These are phyloP conservation scores for Pneumocystis jirovecii DNA, from an alignment of 1,139 yeast genomes.

Conservation along the genomic window DNA sequence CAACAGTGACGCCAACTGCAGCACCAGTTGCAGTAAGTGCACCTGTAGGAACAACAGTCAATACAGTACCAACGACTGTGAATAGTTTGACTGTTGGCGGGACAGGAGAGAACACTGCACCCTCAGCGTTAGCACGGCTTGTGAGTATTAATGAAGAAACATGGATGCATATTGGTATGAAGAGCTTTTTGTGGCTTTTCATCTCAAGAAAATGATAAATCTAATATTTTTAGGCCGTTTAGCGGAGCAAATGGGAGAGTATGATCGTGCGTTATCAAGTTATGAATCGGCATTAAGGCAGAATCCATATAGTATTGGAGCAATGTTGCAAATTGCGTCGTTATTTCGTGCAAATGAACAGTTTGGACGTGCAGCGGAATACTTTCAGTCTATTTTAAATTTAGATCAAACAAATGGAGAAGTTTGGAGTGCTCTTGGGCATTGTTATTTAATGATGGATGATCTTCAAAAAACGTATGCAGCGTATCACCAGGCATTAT, in stretches of 20 bases:
- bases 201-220: no score
- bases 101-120: neutral
- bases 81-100: neutral
- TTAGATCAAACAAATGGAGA: slow-evolving; percentile 83
- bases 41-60: neutral
- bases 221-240: slow-evolving; percentile 39
- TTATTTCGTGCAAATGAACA: slow-evolving; percentile 78
- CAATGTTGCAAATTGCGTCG: slow-evolving; percentile 73
- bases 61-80: neutral
- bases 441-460: slow-evolving; percentile 91
- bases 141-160: slow-evolving; percentile 60
- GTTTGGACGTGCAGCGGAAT: slow-evolving; percentile 79
- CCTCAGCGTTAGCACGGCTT: slow-evolving; percentile 20
- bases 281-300: slow-evolving; percentile 84
- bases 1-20: neutral
- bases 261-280: slow-evolving; percentile 75
- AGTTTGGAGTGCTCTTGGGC: slow-evolving; percentile 94
- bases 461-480: slow-evolving; percentile 90
- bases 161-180: slow-evolving; percentile 58
- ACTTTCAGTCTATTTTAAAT: slow-evolving; percentile 72
- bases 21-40: neutral
- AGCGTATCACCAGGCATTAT: slow-evolving; percentile 89
- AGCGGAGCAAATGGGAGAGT: slow-evolving; percentile 80
- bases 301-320: slow-evolving; percentile 72
- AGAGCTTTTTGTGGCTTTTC: no score